These are phyloP conservation scores for Paramecium tetraurelia DNA, from an alignment of 73 alveolate species.

Conservation along the genomic window DNA sequence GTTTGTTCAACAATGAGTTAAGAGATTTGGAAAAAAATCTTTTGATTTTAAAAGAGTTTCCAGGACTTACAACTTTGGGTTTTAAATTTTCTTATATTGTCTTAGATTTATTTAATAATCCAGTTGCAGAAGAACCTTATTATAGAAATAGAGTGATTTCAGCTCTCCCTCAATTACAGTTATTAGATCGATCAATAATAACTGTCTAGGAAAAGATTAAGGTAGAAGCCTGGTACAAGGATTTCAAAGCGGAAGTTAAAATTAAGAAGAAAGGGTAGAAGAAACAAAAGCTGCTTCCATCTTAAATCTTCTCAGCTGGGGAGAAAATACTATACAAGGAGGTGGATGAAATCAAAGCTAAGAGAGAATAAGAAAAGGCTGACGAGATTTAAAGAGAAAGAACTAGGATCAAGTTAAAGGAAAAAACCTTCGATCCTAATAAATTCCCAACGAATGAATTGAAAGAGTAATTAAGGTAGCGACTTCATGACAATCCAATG, in stretches of 20 bases:
- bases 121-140: conserved; percentile 97
- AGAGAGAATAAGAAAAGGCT: conserved; percentile 45
- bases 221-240: conserved; percentile 76
- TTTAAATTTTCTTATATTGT: not conserved
- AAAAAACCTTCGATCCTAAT: conserved; percentile 72
- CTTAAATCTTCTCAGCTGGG: conserved; percentile 75
- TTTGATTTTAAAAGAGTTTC: conserved; percentile 72
- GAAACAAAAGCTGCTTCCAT: conserved; percentile 66
- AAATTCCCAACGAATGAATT: conserved; percentile 80
- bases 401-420: conserved; percentile 69
- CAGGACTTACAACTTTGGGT: conserved; percentile 77
- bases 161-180: conserved; percentile 81
- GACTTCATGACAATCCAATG: conserved; percentile 72
- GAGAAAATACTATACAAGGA: conserved; percentile 90
- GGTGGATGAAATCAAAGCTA: conserved; percentile 70
- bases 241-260: conserved; percentile 68
- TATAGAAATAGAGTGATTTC: conserved; percentile 90
- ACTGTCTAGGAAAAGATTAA: conserved; percentile 87
- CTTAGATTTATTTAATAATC: conserved; percentile 87
- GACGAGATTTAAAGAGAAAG: conserved; percentile 56
- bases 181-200: conserved; percentile 90
- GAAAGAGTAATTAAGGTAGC: conserved; percentile 76
- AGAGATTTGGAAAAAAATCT: conserved; percentile 89
- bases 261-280: conserved; percentile 64
- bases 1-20: conserved; percentile 80